Conservation (phyloP, 176 grass and related monocot species). For the Carex myosuroides region DNA sequence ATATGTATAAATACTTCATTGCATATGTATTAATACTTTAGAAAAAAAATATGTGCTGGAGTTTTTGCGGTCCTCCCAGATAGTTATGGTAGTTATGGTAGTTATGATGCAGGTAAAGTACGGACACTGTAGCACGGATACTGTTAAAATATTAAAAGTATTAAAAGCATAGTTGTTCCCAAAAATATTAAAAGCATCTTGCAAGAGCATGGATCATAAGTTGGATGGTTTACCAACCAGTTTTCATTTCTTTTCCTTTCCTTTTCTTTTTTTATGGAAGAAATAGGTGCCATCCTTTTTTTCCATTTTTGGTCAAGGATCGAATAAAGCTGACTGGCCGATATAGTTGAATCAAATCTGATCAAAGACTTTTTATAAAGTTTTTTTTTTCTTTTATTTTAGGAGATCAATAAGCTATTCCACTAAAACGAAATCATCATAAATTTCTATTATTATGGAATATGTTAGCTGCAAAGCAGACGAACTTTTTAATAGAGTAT, state of each 20-base stretch:
- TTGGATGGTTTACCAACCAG: neutral
- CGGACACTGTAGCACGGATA: too few relatives aligned
- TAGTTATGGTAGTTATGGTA: too few relatives aligned
- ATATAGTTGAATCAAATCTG: neutral
- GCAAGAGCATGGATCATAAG: neutral
- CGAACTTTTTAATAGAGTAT: neutral
- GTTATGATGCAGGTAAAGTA: too few relatives aligned
- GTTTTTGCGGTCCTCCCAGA: too few relatives aligned
- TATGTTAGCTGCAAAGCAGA: neutral
- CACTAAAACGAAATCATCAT: neutral
- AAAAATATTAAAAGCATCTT: neutral
- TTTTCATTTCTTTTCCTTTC: neutral
- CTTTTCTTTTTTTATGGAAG: neutral
- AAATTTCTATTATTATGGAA: neutral
- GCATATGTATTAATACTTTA: too few relatives aligned
- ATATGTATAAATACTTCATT: too few relatives aligned
- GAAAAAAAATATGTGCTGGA: too few relatives aligned
- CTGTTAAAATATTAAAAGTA: too few relatives aligned
- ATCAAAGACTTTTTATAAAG: neutral
- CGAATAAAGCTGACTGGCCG: neutral
- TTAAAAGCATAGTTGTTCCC: too few relatives aligned
- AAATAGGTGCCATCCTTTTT: neutral
- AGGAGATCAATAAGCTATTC: neutral
- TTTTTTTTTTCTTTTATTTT: neutral
- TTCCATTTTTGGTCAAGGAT: neutral